Conservation (phyloP, 179 eudicot genomes). For the Gypsophila paniculata region DNA sequence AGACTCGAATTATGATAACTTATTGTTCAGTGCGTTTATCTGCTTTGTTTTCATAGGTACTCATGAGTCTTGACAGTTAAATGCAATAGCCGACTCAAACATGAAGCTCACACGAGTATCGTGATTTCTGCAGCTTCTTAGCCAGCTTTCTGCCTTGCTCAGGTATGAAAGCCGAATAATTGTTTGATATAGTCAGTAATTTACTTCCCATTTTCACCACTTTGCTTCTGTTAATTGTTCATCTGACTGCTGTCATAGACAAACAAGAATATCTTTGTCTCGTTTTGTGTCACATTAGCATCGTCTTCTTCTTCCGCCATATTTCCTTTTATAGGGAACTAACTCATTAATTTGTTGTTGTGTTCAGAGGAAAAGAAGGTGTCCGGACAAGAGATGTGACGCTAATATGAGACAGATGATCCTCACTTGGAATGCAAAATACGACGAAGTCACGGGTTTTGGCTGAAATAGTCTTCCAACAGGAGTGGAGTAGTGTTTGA, state of each 20-base stretch:
- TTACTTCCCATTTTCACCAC: not conserved
- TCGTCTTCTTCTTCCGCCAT: no score
- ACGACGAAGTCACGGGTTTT: not conserved
- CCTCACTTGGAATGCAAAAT: not conserved
- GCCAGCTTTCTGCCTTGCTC: not conserved
- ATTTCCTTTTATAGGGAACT: no score
- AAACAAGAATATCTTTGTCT: not conserved
- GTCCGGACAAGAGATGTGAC: no score
- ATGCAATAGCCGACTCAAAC: conserved; percentile 11
- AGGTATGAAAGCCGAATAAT: not conserved
- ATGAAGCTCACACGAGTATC: not conserved
- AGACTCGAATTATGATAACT: not conserved
- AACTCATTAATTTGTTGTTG: no score
- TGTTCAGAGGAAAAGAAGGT: no score
- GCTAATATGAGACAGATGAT: no score
- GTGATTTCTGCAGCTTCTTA: not conserved
- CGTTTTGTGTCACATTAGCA: no score
- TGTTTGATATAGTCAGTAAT: not conserved
- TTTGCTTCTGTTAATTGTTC: not conserved
- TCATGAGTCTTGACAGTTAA: not conserved
- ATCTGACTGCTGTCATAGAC: not conserved
- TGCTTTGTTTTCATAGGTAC: conserved; percentile 13
- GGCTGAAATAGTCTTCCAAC: not conserved
- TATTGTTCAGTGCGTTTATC: not conserved
- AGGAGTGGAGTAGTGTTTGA: no score